Percentiles rank a stretch among this genome's conserved stretches.
Evolutionary conservation across 2,329 filamentous ascomycete species (phyloP).

Genomic region (Cryphonectria radicalis): DNA sequence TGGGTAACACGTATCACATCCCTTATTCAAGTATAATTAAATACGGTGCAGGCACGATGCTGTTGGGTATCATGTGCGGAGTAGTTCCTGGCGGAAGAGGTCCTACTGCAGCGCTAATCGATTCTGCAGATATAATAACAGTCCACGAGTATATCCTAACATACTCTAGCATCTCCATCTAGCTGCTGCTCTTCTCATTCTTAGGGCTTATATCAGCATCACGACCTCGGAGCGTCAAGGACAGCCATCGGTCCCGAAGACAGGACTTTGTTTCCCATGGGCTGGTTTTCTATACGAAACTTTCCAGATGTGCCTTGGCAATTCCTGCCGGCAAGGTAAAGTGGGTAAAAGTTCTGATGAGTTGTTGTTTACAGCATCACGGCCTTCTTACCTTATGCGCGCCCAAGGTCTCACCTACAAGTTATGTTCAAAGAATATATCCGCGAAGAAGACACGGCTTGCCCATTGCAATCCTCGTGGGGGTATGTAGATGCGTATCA

Average conservation of each 20-base stretch:
- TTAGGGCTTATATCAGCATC: constrained; percentile 27
- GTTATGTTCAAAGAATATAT: too few relatives aligned
- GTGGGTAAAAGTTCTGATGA: too few relatives aligned
- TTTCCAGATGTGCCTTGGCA: neutral
- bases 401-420: neutral
- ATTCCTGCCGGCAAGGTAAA: neutral
- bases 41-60: neutral
- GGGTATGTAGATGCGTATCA: neutral
- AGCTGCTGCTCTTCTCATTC: neutral
- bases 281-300: neutral
- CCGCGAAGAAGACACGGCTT: neutral
- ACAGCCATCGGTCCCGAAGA: constrained; percentile 19
- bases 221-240: constrained; percentile 13
- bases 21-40: neutral
- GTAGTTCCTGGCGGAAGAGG: too few relatives aligned
- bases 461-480: neutral
- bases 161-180: neutral
- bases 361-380: neutral
- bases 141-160: constrained; percentile 4
- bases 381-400: too few relatives aligned
- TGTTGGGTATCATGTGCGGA: too few relatives aligned
- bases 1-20: neutral
- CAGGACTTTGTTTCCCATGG: neutral
- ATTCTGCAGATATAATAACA: neutral
- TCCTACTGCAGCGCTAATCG: constrained; percentile 20